Percentiles rank a stretch among this genome's conserved stretches.
These are phyloP conservation scores for Penicillium cosmopolitanum DNA, from an alignment of 495 filamentous ascomycete genomes.

Conservation along the genomic window DNA sequence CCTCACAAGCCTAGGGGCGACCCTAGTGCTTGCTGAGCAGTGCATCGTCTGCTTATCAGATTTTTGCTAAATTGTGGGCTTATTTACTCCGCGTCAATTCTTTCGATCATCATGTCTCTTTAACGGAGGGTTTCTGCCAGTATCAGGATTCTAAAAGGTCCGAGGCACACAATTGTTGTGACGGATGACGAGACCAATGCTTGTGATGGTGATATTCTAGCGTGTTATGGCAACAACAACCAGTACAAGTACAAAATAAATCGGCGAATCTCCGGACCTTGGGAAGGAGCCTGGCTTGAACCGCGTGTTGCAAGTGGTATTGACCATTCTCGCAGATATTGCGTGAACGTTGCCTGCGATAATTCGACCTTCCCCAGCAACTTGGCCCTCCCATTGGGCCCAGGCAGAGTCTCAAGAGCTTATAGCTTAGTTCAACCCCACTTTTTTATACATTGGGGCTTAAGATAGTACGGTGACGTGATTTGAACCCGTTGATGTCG, in stretches of 20 bases:
- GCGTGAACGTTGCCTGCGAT: constrained; percentile 13
- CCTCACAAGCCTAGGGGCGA: too few species aligned
- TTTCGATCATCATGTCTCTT: too few species aligned
- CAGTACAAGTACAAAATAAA: background rate
- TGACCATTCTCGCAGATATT: constrained; percentile 24
- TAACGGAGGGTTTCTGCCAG: background rate
- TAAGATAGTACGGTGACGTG: constrained; percentile 4
- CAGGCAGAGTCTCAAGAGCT: background rate
- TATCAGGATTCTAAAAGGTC: constrained; percentile 5
- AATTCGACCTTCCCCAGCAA: constrained; percentile 9
- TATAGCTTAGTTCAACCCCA: background rate
- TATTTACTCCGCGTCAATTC: too few species aligned
- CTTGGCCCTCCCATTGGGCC: background rate
- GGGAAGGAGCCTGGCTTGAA: background rate
- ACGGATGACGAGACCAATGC: constrained; percentile 29
- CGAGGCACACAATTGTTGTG: constrained; percentile 26
- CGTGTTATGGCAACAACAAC: constrained; percentile 13
- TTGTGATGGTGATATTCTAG: constrained; percentile 14
- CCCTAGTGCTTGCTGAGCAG: background rate
- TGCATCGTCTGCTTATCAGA: background rate
- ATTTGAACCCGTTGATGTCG: background rate
- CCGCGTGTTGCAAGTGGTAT: background rate
- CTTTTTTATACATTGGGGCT: background rate
- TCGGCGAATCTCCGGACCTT: constrained; percentile 6
- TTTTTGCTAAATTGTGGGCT: background rate